phyloP scores from a whole-genome alignment of 108 stramenopile species.

The Tribonema minus region DNA sequence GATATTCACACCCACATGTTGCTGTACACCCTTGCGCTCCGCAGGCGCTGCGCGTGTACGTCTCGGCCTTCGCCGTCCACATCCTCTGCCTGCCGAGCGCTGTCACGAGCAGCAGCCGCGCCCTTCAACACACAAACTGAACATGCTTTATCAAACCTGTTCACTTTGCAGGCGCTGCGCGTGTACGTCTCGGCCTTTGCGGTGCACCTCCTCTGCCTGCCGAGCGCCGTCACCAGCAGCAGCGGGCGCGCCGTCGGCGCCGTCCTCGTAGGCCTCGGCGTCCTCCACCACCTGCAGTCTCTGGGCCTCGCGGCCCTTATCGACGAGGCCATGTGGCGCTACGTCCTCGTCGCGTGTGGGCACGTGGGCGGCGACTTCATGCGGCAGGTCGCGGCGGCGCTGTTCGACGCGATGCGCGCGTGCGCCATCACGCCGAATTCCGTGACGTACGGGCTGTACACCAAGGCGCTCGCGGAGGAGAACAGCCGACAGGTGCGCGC shows the following conservation, averaged over 20 bases:
- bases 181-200: background rate
- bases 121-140: too few species aligned
- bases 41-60: background rate
- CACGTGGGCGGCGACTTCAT: background rate
- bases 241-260: background rate
- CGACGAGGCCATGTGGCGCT: constrained; percentile 12
- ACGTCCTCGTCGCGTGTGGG: constrained; percentile 1
- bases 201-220: background rate
- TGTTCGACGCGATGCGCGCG: background rate
- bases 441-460: constrained; percentile 10
- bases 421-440: background rate
- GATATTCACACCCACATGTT: too few species aligned
- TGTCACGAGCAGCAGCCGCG: too few species aligned
- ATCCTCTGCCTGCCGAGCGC: background rate
- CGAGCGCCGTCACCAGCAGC: background rate
- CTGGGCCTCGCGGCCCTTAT: background rate
- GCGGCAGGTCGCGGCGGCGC: background rate
- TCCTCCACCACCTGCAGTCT: background rate
- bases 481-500: background rate
- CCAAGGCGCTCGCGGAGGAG: constrained; percentile 10
- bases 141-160: background rate
- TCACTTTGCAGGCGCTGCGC: background rate
- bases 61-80: background rate
- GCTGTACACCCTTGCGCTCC: background rate
- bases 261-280: background rate